Evolutionary conservation across 257 asterid genomes (phyloP).

Genomic region (Capsicum pubescens): DNA sequence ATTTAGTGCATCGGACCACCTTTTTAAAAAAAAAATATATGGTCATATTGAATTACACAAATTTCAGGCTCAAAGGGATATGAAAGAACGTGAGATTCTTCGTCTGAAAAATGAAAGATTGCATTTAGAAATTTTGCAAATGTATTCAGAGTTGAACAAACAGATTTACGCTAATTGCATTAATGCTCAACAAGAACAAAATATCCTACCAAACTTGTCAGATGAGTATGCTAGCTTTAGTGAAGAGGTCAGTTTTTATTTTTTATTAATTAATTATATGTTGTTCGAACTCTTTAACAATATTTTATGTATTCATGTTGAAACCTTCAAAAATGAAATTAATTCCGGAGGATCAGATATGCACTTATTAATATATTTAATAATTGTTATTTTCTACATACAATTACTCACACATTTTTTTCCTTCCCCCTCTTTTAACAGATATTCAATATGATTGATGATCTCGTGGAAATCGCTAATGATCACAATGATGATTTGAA

Average conservation of each 20-base stretch:
- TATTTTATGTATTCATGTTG: neutral
- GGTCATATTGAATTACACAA: too few species aligned
- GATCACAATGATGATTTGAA: neutral
- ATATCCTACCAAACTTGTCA: neutral
- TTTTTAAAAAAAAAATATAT: too few species aligned
- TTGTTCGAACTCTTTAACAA: neutral
- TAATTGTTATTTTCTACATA: neutral
- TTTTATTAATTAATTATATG: neutral
- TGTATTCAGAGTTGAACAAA: neutral
- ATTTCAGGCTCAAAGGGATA: neutral
- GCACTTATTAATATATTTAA: neutral
- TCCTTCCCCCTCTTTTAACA: neutral
- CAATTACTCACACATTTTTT: neutral
- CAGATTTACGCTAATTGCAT: neutral
- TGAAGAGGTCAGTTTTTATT: neutral
- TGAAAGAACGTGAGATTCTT: neutral
- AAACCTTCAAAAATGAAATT: too few species aligned
- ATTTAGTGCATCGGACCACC: too few species aligned
- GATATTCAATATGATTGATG: neutral
- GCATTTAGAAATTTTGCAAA: neutral
- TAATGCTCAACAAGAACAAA: neutral
- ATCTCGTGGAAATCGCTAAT: neutral
- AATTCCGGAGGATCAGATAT: too few species aligned
- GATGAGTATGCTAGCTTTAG: too few species aligned
- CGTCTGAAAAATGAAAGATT: neutral